Evolutionary conservation across 768 basidiomycete species (phyloP), one percentile per base, ranked within the genome.

Genomic region (Calocybe cyanea): DNA sequence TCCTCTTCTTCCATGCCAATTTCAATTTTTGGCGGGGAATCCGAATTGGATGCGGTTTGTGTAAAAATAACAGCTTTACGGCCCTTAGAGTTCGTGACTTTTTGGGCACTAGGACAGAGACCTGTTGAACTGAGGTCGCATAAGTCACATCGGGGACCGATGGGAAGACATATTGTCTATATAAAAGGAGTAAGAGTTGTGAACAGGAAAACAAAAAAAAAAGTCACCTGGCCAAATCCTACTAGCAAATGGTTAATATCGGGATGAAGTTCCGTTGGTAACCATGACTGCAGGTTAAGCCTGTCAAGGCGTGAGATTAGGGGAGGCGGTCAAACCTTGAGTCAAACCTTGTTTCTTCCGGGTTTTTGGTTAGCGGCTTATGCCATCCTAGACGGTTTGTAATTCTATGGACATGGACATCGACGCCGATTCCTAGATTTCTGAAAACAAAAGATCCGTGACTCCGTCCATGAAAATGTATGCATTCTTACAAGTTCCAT

Each of bases 311-410:
- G 9, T 37, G 31, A 41, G 38, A 24, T n/a, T 31, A 5, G 20
- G 17, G 11, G 11, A 28, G 25, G 25, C 43, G 35, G 10, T 18
- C 25, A 38, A 28, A 32, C 15, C 18, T 38, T 18, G 7, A 32
- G 13, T 54, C 59, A 19, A 39, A 87, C 86, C 94, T 70, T 0
- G 95, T 97, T 57, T 89, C 81, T 58, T 99, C 95, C 0, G 94
- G 89, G 2, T 71, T 86, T 58, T 84, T 88, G 1, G 93, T 94
- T 5, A 80, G 81, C 2, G 77, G 81, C 49, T 80, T 78, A 63
- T 98, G 95, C 95, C 95, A 99, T 32, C 88, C 83, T 1, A 99
- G 64, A 13, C 92, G 73, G 55, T 98, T 94, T 20, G 93, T 93
- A 43, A 99, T 97, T 5, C 95, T 73, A 55, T 97, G 93, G 6